Percentiles rank a stretch among this genome's conserved stretches.
These are phyloP conservation scores for Brassica nigra DNA, from an alignment of 345 rosid species.

Conservation along the genomic window DNA sequence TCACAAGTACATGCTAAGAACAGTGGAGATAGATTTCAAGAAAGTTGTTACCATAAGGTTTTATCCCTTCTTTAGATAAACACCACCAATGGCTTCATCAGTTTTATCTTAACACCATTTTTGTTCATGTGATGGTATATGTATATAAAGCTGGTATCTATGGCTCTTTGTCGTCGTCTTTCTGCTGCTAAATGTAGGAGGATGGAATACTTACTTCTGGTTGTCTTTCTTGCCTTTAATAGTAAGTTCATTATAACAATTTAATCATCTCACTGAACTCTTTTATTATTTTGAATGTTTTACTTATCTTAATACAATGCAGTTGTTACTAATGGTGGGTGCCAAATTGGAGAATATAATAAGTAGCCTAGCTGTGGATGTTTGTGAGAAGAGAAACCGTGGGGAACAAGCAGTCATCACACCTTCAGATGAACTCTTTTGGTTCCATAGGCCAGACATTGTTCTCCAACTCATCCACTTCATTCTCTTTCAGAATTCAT, in stretches of 20 bases:
- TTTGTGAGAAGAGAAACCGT: conserved; percentile 12
- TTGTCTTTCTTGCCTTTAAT: conserved; percentile 74
- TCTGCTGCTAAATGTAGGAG: conserved; percentile 75
- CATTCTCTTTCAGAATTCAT: conserved; percentile 78
- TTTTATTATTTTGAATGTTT: neutral
- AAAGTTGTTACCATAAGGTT: conserved; percentile 79
- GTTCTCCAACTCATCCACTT: conserved; percentile 75
- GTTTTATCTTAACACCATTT: conserved; percentile 10
- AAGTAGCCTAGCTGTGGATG: conserved; percentile 57
- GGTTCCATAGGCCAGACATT: conserved; percentile 60
- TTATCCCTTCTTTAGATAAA: neutral
- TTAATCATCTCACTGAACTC: neutral
- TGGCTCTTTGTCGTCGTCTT: conserved; percentile 85
- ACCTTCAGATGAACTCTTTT: conserved; percentile 78
- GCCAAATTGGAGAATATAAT: conserved; percentile 78
- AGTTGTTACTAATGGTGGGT: conserved; percentile 82
- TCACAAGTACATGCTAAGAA: conserved; percentile 66
- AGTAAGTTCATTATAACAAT: conserved; percentile 51
- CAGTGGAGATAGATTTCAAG: conserved; percentile 64
- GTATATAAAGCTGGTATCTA: conserved; percentile 64
- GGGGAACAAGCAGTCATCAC: conserved; percentile 51
- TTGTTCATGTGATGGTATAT: conserved; percentile 17
- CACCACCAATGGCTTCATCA: neutral
- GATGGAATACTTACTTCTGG: conserved; percentile 92
- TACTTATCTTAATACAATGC: conserved; percentile 6